phyloP scores from a whole-genome alignment of 176 grass and related monocot genomes.

The Secale cereale region DNA sequence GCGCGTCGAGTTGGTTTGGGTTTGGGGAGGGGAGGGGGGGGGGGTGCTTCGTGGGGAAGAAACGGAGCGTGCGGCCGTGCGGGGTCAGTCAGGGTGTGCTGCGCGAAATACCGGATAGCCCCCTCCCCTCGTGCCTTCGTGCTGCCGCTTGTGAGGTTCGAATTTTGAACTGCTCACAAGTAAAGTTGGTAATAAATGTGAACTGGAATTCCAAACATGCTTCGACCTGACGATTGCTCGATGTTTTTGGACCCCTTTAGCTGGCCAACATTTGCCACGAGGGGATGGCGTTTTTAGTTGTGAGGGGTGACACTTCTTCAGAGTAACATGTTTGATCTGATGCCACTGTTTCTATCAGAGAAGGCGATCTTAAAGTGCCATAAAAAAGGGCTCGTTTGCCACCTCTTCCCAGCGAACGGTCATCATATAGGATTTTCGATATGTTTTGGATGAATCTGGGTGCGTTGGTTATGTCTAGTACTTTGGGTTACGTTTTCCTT shows the following conservation, averaged over 20 bases:
- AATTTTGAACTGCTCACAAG: background rate
- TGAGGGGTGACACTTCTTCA: no score
- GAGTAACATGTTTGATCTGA: no score
- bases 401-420: no score
- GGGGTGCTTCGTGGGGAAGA: constrained; percentile 3
- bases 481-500: no score
- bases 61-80: background rate
- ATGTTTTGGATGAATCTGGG: no score
- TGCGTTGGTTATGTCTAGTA: no score
- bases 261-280: no score
- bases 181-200: background rate
- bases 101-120: background rate
- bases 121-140: background rate
- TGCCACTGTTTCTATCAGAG: no score
- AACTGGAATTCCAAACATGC: background rate
- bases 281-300: no score
- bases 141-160: background rate
- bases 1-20: constrained; percentile 20
- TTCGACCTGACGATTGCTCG: background rate
- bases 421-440: no score
- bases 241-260: no score
- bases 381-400: no score
- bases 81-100: background rate
- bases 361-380: fast-evolving
- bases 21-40: background rate